Percentiles rank a stretch among this genome's conserved stretches.
Evolutionary conservation across 2,329 filamentous ascomycete genomes (phyloP).

Genomic region (Cryphonectria naterciae): DNA sequence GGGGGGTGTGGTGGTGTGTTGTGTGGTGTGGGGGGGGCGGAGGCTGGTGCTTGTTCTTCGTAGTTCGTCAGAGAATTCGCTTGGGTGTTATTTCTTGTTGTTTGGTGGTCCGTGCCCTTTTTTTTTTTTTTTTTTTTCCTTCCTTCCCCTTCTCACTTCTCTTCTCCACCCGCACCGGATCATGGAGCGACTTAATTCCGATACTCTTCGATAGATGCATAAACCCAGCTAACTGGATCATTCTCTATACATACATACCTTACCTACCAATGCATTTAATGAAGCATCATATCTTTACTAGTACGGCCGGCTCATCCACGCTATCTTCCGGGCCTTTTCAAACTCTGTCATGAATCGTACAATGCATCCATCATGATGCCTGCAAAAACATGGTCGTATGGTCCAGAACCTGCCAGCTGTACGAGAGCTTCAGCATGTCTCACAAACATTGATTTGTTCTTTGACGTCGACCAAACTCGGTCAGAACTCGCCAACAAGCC

Average conservation of each 20-base stretch:
- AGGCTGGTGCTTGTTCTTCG: too few relatives aligned
- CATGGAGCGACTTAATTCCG: constrained; percentile 25
- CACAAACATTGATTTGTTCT: neutral
- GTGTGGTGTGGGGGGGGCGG: too few relatives aligned
- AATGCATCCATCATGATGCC: neutral
- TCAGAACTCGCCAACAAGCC: neutral
- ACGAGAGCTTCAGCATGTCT: neutral
- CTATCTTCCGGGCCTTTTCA: neutral
- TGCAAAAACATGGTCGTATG: neutral
- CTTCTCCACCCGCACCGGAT: neutral
- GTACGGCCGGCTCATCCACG: neutral
- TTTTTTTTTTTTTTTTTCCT: neutral
- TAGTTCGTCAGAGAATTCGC: too few relatives aligned
- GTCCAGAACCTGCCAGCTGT: neutral
- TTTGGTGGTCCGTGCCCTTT: neutral
- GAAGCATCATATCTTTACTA: neutral
- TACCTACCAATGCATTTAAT: neutral
- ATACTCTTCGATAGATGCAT: neutral
- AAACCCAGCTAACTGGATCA: rapidly evolving
- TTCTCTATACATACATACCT: neutral
- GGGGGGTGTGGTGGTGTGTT: too few relatives aligned
- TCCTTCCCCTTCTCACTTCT: neutral
- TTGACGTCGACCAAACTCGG: neutral
- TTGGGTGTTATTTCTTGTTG: constrained; percentile 4
- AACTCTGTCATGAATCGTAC: constrained; percentile 5